Base-by-base conservation (phyloP, 2,329 filamentous ascomycete species). In the Neonectria sp. region DNA sequence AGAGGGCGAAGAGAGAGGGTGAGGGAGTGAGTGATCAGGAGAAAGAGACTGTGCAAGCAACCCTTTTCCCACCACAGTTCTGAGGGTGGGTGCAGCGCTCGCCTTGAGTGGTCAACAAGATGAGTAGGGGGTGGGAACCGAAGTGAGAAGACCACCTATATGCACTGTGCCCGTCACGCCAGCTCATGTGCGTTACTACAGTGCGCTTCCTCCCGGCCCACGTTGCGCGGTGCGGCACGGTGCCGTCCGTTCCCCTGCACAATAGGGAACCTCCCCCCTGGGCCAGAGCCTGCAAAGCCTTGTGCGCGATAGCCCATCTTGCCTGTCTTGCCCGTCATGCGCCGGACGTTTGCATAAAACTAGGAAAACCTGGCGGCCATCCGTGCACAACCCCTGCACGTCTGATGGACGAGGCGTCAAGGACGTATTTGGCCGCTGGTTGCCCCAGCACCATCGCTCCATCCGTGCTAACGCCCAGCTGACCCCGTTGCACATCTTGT, bases 401-500 rank as follows among this genome's bases (percentile, higher is more conserved):
- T 37, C 37, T 45, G 52, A 37, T 56, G 31, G 51, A 37, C 52
- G 35, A 43, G 24, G 33, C 56, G 37, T 57, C 56, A 13, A 31
- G 35, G 17, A 58, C 63, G 60, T 52, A 56, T 65, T 65, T 56
- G 63, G 63, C 63, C 57, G 62, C 37, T 51, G 56, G 63, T 66
- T 66, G 63, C 63, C 63, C 57, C 63, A 66, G 63, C 63, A 66
- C 53, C 63, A 61, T 40, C 9, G 58, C 63, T 55, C 52, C 37
- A 61, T 58, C 21, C 15, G 55, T 52, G 40, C 61, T 64, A 57
- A 57, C 55, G 61, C 35, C 35, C 53, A 52, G 27, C 37, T 66
- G 46, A 56, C 63, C 57, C 24, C 37, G 45, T 46, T 58, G 25
- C 25, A 57, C 52, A n/a, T 24, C 58, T 52, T 56, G 63, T 66